Conservation (phyloP, 2,329 filamentous ascomycete species). For the Pseudogymnoascus sp. region DNA sequence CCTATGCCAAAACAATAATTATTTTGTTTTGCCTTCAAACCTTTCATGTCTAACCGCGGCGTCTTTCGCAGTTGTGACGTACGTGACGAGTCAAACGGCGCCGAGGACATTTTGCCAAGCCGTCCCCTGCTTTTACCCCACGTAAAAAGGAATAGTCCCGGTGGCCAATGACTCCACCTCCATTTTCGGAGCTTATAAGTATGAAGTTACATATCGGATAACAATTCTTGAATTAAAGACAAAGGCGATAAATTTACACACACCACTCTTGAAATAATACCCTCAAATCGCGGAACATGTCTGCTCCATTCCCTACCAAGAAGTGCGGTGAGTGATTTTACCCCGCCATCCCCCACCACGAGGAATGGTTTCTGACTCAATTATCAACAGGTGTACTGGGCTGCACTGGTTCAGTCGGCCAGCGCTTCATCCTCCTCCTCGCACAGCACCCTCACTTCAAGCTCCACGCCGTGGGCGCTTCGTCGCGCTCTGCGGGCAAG, state of each 20-base stretch:
- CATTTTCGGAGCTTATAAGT: slow-evolving; percentile 8
- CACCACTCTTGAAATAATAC: background rate
- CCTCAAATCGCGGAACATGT: background rate
- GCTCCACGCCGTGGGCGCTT: slow-evolving; percentile 83
- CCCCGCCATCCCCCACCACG: background rate
- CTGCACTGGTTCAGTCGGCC: slow-evolving; percentile 87
- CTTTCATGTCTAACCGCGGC: background rate
- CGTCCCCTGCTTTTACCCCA: slow-evolving; percentile 6
- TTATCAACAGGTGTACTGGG: slow-evolving; percentile 60
- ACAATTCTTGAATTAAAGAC: slow-evolving; percentile 1
- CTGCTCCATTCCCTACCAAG: slow-evolving; percentile 43
- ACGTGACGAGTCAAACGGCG: background rate
- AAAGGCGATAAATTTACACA: slow-evolving; percentile 3
- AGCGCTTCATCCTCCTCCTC: slow-evolving; percentile 89
- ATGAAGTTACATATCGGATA: slow-evolving; percentile 2
- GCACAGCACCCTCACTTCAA: slow-evolving; percentile 78
- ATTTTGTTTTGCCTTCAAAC: background rate
- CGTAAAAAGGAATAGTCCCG: slow-evolving; percentile 6
- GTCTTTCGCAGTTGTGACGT: background rate
- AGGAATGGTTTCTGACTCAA: slow-evolving; percentile 1
- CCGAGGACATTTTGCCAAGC: background rate
- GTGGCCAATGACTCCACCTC: slow-evolving; percentile 8
- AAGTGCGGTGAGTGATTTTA: slow-evolving; percentile 36
- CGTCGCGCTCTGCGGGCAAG: slow-evolving; percentile 81
- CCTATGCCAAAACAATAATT: background rate